Percentiles rank a stretch among this genome's conserved stretches.
Conservation (phyloP, 768 basidiomycete genomes). For the Mycena metata region DNA sequence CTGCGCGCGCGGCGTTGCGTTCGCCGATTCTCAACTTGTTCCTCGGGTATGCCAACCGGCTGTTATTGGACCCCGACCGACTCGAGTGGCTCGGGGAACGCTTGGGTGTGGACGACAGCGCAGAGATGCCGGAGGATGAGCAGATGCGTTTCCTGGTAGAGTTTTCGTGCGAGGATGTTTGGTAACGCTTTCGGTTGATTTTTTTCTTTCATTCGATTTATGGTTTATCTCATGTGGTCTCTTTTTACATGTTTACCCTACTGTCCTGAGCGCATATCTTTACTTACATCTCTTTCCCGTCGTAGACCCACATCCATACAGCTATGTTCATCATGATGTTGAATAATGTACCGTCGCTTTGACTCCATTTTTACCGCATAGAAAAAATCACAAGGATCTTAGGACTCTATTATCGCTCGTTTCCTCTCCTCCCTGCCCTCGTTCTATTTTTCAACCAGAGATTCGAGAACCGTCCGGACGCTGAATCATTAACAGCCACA, state of each 20-base stretch:
- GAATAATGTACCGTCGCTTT: background rate
- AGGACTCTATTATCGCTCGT: background rate
- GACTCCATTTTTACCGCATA: too few relatives aligned
- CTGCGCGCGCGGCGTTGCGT: slow-evolving; percentile 27
- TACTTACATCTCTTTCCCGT: too few relatives aligned
- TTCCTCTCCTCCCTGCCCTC: background rate
- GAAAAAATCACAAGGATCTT: too few relatives aligned
- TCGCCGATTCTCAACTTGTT: slow-evolving; percentile 29
- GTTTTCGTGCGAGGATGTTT: slow-evolving; percentile 28
- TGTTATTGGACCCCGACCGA: slow-evolving; percentile 31
- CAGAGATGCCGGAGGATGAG: slow-evolving; percentile 32
- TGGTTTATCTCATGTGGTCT: background rate
- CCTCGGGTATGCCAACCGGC: slow-evolving; percentile 33
- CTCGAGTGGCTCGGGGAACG: slow-evolving; percentile 29
- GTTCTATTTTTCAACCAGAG: background rate
- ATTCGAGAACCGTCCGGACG: slow-evolving; percentile 12
- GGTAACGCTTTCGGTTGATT: slow-evolving; percentile 10
- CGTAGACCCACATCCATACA: background rate
- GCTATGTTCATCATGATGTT: too few relatives aligned
- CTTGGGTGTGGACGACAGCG: slow-evolving; percentile 26
- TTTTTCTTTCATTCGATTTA: background rate
- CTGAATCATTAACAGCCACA: slow-evolving; percentile 10
- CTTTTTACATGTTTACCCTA: background rate
- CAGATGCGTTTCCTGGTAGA: slow-evolving; percentile 29
- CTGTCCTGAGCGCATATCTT: background rate